Evolutionary conservation across 192 early-diverging fungal genomes (phyloP).

Genomic region (Chytriomyces hyalinus): DNA sequence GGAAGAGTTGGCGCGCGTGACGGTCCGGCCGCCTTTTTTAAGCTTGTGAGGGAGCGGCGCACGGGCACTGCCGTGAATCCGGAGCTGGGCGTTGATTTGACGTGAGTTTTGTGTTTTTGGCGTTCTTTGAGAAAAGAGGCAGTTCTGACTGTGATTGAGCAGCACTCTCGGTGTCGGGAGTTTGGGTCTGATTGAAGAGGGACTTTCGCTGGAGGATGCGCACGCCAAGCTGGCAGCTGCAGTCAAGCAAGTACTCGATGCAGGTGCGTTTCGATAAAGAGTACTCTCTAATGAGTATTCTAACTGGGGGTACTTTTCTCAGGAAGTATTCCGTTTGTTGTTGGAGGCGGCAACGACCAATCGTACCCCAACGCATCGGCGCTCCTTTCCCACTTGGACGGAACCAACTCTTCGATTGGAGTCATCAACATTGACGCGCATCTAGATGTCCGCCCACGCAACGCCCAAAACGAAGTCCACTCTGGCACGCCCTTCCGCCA

Average conservation of each 20-base stretch:
- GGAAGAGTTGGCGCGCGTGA: slow-evolving; percentile 13
- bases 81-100: slow-evolving; percentile 17
- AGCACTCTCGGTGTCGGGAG: not conserved
- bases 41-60: slow-evolving; percentile 1
- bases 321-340: slow-evolving; percentile 26
- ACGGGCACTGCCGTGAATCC: slow-evolving; percentile 33
- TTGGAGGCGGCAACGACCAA: slow-evolving; percentile 39
- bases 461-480: not conserved
- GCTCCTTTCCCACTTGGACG: slow-evolving; percentile 26
- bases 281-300: too few relatives aligned
- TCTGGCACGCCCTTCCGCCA: slow-evolving; percentile 36
- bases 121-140: too few relatives aligned
- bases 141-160: too few relatives aligned
- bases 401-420: not conserved
- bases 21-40: slow-evolving; percentile 25
- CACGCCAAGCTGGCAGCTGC: slow-evolving; percentile 8
- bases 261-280: not conserved
- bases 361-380: slow-evolving; percentile 31
- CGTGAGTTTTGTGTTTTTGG: not conserved
- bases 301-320: too few relatives aligned
- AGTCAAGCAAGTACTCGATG: slow-evolving; percentile 4
- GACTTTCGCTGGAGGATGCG: slow-evolving; percentile 24
- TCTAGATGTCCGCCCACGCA: slow-evolving; percentile 29
- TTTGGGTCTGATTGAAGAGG: slow-evolving; percentile 4
- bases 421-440: slow-evolving; percentile 43